Evolutionary conservation across 768 basidiomycete genomes (phyloP), one percentile per base, ranked within the genome.

Genomic region (Boletus speciosus): DNA sequence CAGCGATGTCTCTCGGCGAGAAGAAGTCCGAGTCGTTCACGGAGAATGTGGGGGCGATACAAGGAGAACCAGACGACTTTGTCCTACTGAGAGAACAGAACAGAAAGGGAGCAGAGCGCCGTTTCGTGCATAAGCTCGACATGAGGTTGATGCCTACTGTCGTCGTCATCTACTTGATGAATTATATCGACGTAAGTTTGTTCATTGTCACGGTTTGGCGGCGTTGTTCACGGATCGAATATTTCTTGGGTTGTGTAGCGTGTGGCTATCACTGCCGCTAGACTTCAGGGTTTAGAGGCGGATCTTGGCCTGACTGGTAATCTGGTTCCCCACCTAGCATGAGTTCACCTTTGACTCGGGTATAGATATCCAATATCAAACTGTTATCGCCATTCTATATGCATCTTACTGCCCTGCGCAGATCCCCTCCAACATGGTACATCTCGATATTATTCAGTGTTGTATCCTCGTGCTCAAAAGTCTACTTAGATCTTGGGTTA

Each of bases 381-480:
- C 78, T 4, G 69, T 82, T 23, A 66, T 84, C 14, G 81, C 81
- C 1, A 70, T 80, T 42, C 71, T 83, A 25, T 83, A 77, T 56
- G 85, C 73, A 2, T 81, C 82, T 1, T 84, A 86, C 55, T 79
- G 79, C 36, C 84, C 84, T 3, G 79, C 81, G 14, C 84, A 86
- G 59, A 78, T 86, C 49, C 85, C 85, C 1, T 84, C 81, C 1
- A 87, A 84, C 61, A 84, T 86, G 80, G 83, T 80, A 55, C 16
- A 72, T 39, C 9, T 47, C 16, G 1, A 44, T 25, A 14, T 21
- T 7, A 5, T 35, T 23, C 1, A 8, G 25, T 32, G 16, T 15
- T 4, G 11, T n/a, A 32, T 32, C 11, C 9, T 27, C 19, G 3
- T 31, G 36, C 48, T 32, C 6, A 51, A 42, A 15, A 35, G 29